Conservation (phyloP, 2,329 filamentous ascomycete genomes). For the Aspergillus sp. region DNA sequence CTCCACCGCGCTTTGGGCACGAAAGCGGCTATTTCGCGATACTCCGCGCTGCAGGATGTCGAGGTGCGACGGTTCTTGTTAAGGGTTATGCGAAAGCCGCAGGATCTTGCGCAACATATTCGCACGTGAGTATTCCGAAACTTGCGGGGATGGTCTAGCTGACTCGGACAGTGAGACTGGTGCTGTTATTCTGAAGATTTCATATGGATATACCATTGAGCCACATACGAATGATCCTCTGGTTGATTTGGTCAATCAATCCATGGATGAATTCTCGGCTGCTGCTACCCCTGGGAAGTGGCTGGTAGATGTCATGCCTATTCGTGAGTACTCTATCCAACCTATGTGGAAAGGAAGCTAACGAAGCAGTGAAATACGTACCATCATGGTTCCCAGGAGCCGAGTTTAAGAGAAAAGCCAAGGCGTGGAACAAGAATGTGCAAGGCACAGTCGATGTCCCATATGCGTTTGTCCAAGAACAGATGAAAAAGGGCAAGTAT, state of each 20-base stretch:
- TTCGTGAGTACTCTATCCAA: slow-evolving; percentile 9
- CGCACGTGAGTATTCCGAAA: slow-evolving; percentile 13
- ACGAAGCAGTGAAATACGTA: slow-evolving; percentile 28
- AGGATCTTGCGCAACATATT: slow-evolving; percentile 38
- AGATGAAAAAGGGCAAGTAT: slow-evolving; percentile 29
- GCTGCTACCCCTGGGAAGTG: slow-evolving; percentile 39
- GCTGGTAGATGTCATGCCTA: slow-evolving; percentile 43
- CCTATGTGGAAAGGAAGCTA: too few relatives aligned
- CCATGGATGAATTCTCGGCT: slow-evolving; percentile 39
- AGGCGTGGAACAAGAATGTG: slow-evolving; percentile 27
- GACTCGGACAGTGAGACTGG: slow-evolving; percentile 26
- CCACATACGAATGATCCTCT: slow-evolving; percentile 24
- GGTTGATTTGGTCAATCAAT: slow-evolving; percentile 36
- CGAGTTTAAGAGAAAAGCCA: slow-evolving; percentile 38
- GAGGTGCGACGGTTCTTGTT: slow-evolving; percentile 42
- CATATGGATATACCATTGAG: slow-evolving; percentile 29
- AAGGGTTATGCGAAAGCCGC: slow-evolving; percentile 36
- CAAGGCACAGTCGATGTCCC: slow-evolving; percentile 32
- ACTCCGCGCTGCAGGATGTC: slow-evolving; percentile 37
- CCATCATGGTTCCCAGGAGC: slow-evolving; percentile 45
- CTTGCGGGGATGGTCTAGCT: slow-evolving; percentile 1
- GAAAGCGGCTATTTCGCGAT: slow-evolving; percentile 32
- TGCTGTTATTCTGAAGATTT: slow-evolving; percentile 37
- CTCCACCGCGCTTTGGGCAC: slow-evolving; percentile 42
- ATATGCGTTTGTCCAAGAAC: slow-evolving; percentile 40